Base-by-base conservation (phyloP, 1,139 yeast genomes). In the Suhomyces terraborum region DNA sequence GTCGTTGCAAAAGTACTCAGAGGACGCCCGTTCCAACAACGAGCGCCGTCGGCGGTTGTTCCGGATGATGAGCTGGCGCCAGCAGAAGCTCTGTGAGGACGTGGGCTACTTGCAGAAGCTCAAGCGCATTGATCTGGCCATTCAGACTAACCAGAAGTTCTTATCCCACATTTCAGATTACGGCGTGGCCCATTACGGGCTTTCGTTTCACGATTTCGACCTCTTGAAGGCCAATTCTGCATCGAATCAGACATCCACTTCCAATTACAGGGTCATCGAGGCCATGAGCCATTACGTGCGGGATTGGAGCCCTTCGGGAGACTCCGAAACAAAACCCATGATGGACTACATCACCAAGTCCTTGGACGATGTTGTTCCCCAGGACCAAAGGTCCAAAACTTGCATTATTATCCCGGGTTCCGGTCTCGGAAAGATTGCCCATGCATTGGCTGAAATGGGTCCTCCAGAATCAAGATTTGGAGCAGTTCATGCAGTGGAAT, bases 401-500 rank as follows among this genome's bases (percentile, higher is more conserved):
- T 57, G 76, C 16, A 70, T 85, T 1, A 58, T 87, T 4, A 75
- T 85, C 2, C 95, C 96, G 0, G 96, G 96, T 0, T 77, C 89
- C 1, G 96, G 95, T 0, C 66, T 84, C 31, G 94, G 95, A 0
- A 68, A 86, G 50, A 64, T 85, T 1, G 81, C 94, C 2, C 82
- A 82, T 55, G 84, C 80, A 47, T 50, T 85, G 18, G 75, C 88
- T 0, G 39, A 45, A 4, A 48, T 59, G 46, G 69, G 66, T 6
- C 50, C 47, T 3, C 8, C 29, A 14, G 23, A 32, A 3, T 30
- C 49, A 12, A 48, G 49, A 5, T 69, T 70, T 48, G 61, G 64
- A 0, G 56, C 73, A 1, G 88, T 86, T 0, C 82, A 81, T 47
- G 80, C 93, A 0, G 74, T 87, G 16, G 96, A 88, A 55, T 77